phyloP scores from a whole-genome alignment of 2,329 filamentous ascomycete genomes.

The Zalaria sp. region DNA sequence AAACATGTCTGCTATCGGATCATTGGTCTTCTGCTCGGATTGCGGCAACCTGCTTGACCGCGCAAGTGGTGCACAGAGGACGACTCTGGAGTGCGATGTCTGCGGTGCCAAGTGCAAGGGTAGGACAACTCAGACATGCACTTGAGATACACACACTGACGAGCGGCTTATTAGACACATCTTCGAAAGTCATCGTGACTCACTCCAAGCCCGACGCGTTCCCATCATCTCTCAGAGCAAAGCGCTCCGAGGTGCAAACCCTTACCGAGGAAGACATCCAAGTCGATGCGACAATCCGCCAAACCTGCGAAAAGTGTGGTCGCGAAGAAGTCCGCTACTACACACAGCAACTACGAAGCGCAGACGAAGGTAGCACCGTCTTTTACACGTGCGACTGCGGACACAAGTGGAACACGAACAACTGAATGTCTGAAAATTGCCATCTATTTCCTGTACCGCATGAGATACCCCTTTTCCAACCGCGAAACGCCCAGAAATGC shows the following conservation, averaged over 20 bases:
- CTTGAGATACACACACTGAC: no score
- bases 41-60: conserved; percentile 83
- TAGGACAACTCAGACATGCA: no score
- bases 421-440: conserved; percentile 25
- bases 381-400: conserved; percentile 78
- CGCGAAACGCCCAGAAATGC: no score
- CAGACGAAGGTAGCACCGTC: conserved; percentile 87
- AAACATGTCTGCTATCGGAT: conserved; percentile 74
- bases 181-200: conserved; percentile 63
- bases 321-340: conserved; percentile 72
- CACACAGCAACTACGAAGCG: conserved; percentile 73
- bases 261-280: conserved; percentile 60
- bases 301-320: conserved; percentile 70
- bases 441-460: no score
- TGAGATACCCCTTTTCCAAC: no score
- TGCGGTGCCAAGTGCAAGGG: conserved; percentile 78
- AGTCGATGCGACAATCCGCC: conserved; percentile 53
- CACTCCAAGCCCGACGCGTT: conserved; percentile 82
- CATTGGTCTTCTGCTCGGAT: conserved; percentile 81
- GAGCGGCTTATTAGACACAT: no score
- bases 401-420: conserved; percentile 56
- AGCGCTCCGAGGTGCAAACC: conserved; percentile 72
- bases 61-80: conserved; percentile 62
- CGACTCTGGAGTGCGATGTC: conserved; percentile 67
- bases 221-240: conserved; percentile 75